A percentile compares a stretch with the other conserved stretches of the same genome.
These are phyloP conservation scores for Heimioporus sp. DNA, from an alignment of 768 basidiomycete genomes.

Conservation along the genomic window DNA sequence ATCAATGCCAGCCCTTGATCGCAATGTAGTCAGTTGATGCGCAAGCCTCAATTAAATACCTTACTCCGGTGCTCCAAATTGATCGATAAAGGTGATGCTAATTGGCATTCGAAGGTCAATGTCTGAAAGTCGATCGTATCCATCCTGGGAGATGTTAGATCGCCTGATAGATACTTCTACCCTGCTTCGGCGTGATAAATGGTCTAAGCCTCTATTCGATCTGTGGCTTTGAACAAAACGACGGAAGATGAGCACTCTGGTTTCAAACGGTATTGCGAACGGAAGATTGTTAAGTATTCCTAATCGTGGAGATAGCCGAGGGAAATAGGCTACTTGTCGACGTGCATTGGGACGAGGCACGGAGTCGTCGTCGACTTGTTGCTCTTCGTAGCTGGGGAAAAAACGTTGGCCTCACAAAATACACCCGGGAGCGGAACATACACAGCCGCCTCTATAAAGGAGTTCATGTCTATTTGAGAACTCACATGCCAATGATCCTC, in stretches of 20 bases:
- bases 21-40: neutral
- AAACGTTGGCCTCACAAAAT: neutral
- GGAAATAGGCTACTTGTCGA: slow-evolving; percentile 67
- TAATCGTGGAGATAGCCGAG: slow-evolving; percentile 63
- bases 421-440: slow-evolving; percentile 34
- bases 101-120: slow-evolving; percentile 79
- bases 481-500: slow-evolving; percentile 81
- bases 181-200: slow-evolving; percentile 16
- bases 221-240: slow-evolving; percentile 74
- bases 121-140: slow-evolving; percentile 80
- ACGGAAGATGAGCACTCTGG: slow-evolving; percentile 87
- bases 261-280: slow-evolving; percentile 90
- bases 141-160: slow-evolving; percentile 81
- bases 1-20: slow-evolving; percentile 79
- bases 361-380: slow-evolving; percentile 38
- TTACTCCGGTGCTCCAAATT: slow-evolving; percentile 83
- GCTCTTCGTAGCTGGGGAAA: slow-evolving; percentile 59
- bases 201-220: slow-evolving; percentile 15
- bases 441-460: slow-evolving; percentile 88
- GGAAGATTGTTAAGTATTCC: slow-evolving; percentile 95
- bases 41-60: slow-evolving; percentile 24
- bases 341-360: slow-evolving; percentile 45
- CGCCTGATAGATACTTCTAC: slow-evolving; percentile 46
- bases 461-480: slow-evolving; percentile 53
- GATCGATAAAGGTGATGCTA: slow-evolving; percentile 90